Conservation (phyloP, 768 basidiomycete genomes). For the Leccinum barrowsii region DNA sequence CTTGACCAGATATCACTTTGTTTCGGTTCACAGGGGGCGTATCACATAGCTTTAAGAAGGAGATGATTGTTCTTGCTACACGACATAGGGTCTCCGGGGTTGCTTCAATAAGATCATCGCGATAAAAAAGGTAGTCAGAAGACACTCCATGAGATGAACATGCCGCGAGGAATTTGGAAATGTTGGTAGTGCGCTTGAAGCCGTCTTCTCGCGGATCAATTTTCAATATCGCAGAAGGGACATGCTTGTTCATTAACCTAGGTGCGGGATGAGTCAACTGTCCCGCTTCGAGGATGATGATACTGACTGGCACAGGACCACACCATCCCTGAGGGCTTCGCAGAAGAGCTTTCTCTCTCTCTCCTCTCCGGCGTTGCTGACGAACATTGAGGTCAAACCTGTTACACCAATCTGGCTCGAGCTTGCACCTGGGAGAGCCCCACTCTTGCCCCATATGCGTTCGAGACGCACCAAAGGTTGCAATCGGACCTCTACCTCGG, state of each 20-base stretch:
- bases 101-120: constrained; percentile 63
- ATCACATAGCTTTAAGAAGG: constrained; percentile 63
- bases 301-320: constrained; percentile 86
- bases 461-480: constrained; percentile 63
- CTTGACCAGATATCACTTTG: constrained; percentile 45
- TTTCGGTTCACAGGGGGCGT: constrained; percentile 43
- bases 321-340: constrained; percentile 79
- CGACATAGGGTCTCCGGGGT: constrained; percentile 60
- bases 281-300: constrained; percentile 8
- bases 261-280: constrained; percentile 2
- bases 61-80: constrained; percentile 71
- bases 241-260: constrained; percentile 79
- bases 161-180: constrained; percentile 74
- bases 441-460: constrained; percentile 71
- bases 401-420: constrained; percentile 37
- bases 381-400: constrained; percentile 32
- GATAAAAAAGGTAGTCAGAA: constrained; percentile 61
- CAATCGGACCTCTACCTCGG: constrained; percentile 70
- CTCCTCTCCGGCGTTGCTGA: constrained; percentile 62
- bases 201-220: constrained; percentile 69
- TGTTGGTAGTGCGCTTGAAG: constrained; percentile 61
- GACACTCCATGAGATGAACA: constrained; percentile 65
- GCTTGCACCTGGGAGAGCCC: constrained; percentile 39
- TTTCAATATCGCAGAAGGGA: constrained; percentile 54
- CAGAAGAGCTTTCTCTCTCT: constrained; percentile 69